Evolutionary conservation across 176 grass and related monocot genomes (phyloP).

Genomic region (Oryza nivara): DNA sequence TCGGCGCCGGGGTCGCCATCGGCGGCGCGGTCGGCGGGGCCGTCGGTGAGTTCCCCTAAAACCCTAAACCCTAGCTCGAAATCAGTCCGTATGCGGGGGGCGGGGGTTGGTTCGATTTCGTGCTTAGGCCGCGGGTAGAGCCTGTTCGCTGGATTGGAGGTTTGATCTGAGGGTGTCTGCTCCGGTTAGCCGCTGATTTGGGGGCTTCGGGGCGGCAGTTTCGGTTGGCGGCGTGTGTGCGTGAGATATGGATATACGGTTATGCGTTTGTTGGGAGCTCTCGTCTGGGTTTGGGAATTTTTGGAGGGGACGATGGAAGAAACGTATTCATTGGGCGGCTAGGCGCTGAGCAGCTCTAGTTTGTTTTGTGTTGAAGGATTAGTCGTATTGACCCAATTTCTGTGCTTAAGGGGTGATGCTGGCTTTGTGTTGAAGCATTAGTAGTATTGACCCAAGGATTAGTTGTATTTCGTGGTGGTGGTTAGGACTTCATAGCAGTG

Average conservation of each 20-base stretch:
- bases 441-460: background rate
- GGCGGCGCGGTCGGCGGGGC: constrained; percentile 87
- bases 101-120: background rate
- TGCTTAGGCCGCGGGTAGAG: background rate
- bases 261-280: constrained; percentile 9
- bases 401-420: background rate
- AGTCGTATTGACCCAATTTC: background rate
- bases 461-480: constrained; percentile 4
- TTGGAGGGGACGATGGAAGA: background rate
- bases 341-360: constrained; percentile 1
- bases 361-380: background rate
- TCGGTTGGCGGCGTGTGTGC: background rate
- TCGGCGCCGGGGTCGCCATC: constrained; percentile 70
- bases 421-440: background rate
- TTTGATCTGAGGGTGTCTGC: background rate
- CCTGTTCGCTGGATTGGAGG: background rate
- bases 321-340: background rate
- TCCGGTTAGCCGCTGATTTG: constrained; percentile 19
- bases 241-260: background rate
- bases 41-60: constrained; percentile 57
- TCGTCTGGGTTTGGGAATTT: background rate
- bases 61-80: constrained; percentile 56
- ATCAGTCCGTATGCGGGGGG: background rate
- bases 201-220: background rate
- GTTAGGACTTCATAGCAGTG: constrained; percentile 6